These are phyloP conservation scores for Sclerotinia minor DNA, from an alignment of 2,329 filamentous ascomycete genomes.

Conservation along the genomic window DNA sequence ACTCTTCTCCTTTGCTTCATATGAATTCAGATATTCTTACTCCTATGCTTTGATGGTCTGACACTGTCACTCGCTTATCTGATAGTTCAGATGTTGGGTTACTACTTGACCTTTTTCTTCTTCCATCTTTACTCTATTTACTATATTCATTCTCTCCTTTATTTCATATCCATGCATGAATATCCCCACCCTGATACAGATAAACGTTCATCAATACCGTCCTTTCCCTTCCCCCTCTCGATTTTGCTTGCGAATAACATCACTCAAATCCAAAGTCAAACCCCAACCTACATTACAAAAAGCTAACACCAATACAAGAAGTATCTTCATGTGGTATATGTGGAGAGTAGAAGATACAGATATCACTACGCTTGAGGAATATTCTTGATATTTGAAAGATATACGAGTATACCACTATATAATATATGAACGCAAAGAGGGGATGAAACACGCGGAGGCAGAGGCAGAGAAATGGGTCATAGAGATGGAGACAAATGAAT, in stretches of 20 bases:
- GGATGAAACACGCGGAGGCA: background rate
- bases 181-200: too few relatives aligned
- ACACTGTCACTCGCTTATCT: background rate
- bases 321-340: slow-evolving; percentile 98
- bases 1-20: background rate
- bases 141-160: background rate
- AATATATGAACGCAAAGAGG: too few relatives aligned
- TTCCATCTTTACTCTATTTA: background rate
- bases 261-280: background rate
- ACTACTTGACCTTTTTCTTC: too few relatives aligned
- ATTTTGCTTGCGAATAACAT: background rate
- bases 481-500: too few relatives aligned
- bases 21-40: background rate
- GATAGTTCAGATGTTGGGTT: background rate
- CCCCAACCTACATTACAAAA: background rate
- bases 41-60: background rate
- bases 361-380: slow-evolving; percentile 57
- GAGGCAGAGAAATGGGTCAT: too few relatives aligned
- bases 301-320: slow-evolving; percentile 50
- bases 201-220: background rate
- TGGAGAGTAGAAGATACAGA: slow-evolving; percentile 85
- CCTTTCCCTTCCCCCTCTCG: background rate
- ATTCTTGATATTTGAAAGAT: background rate
- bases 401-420: background rate
- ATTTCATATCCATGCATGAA: background rate